A percentile compares a stretch with the other conserved stretches of the same genome.
phyloP scores from a whole-genome alignment of 2,329 filamentous ascomycete genomes.

The Didymella glomerata region DNA sequence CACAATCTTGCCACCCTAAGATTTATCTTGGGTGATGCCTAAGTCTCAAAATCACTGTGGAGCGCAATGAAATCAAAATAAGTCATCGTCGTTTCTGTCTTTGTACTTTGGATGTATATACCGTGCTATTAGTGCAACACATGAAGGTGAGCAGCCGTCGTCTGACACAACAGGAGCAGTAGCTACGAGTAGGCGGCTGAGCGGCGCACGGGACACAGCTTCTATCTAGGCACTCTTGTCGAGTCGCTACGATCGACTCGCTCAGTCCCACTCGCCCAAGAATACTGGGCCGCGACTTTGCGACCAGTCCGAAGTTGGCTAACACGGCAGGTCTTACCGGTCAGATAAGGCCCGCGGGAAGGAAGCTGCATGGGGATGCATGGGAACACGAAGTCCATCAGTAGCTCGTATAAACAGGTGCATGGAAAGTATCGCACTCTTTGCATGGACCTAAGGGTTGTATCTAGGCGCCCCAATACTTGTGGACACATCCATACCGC shows the following conservation, averaged over 20 bases:
- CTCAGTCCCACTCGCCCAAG: neutral
- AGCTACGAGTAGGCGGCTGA: neutral
- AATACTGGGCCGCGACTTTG: neutral
- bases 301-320: neutral
- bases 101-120: neutral
- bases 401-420: neutral
- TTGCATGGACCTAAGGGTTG: neutral
- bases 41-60: neutral
- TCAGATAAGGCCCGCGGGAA: conserved; percentile 1
- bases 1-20: neutral
- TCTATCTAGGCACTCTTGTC: neutral
- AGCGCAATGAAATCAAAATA: neutral
- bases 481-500: neutral
- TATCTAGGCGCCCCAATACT: neutral
- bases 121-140: neutral
- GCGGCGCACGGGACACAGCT: neutral
- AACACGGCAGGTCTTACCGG: neutral
- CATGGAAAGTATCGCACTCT: neutral
- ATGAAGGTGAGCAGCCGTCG: conserved; percentile 6
- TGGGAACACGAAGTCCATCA: neutral
- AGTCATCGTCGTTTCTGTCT: neutral
- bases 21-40: no score
- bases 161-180: neutral
- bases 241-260: conserved; percentile 2
- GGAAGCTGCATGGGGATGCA: neutral